Conservation (phyloP, 306 rosid genomes). For the Quercus aquifolioides region DNA sequence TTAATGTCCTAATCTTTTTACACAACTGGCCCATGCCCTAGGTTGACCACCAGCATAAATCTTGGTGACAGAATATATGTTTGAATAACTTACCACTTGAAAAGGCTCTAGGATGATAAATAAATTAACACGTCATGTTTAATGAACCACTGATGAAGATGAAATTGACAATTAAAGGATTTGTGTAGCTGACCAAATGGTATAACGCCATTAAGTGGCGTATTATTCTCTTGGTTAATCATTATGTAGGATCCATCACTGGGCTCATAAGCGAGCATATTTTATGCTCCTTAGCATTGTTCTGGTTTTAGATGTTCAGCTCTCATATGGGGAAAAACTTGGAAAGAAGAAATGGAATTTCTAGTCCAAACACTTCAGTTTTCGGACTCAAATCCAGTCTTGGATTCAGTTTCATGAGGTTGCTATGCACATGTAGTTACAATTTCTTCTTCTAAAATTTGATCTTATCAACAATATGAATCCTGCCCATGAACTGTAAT, state of each 20-base stretch:
- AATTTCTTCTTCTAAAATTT: background rate
- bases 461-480: background rate
- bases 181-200: background rate
- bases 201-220: background rate
- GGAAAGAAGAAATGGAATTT: background rate
- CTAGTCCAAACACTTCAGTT: background rate
- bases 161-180: too few species aligned
- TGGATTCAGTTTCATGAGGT: background rate
- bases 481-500: background rate
- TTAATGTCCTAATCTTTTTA: too few species aligned
- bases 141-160: too few species aligned
- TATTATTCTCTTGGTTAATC: background rate
- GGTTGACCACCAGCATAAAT: background rate
- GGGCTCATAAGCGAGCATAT: background rate
- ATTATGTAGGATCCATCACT: background rate
- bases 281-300: background rate
- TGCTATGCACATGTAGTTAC: background rate
- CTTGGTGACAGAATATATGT: too few species aligned
- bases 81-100: background rate
- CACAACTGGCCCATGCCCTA: background rate
- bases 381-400: background rate
- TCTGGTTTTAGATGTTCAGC: background rate
- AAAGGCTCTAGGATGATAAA: background rate
- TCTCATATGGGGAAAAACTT: background rate
- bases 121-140: too few species aligned